Conservation (phyloP, 1,139 yeast genomes). For the Kodamaea ohmeri region DNA sequence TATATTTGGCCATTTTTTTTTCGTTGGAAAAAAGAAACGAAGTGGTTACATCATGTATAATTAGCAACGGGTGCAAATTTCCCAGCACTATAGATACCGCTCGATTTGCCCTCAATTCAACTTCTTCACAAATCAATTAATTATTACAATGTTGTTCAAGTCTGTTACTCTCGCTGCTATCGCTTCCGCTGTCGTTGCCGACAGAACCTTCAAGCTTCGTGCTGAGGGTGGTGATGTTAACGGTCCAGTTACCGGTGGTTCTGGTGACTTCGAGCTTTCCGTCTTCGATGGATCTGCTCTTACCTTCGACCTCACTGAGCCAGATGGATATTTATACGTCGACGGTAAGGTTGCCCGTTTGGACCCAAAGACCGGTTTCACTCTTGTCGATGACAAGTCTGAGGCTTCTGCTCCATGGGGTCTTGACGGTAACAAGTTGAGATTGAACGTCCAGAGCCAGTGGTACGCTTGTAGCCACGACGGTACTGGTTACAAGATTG, state of each 20-base stretch:
- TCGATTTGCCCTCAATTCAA: neutral
- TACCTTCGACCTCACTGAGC: slow-evolving; percentile 28
- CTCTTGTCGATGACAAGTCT: slow-evolving; percentile 13
- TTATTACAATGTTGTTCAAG: slow-evolving; percentile 17
- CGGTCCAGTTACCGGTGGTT: slow-evolving; percentile 20
- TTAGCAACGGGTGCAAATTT: neutral
- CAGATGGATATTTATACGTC: slow-evolving; percentile 27
- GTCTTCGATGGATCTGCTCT: slow-evolving; percentile 18
- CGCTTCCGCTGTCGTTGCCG: slow-evolving; percentile 30
- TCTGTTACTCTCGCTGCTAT: slow-evolving; percentile 24
- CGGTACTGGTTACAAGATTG: slow-evolving; percentile 13
- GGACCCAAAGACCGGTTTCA: slow-evolving; percentile 17
- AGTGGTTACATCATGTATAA: neutral
- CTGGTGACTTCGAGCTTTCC: slow-evolving; percentile 18
- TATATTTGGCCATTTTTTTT: no score
- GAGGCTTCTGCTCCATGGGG: slow-evolving; percentile 31
- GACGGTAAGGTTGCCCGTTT: slow-evolving; percentile 21
- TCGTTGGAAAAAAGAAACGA: neutral
- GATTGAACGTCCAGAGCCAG: slow-evolving; percentile 18
- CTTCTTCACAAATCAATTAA: slow-evolving; percentile 1
- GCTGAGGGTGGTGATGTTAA: slow-evolving; percentile 27
- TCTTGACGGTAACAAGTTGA: slow-evolving; percentile 24
- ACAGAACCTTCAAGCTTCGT: slow-evolving; percentile 27
- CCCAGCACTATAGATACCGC: neutral
- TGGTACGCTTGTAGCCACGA: slow-evolving; percentile 28